Percentiles rank a stretch among this genome's conserved stretches.
Evolutionary conservation across 202 grass and related monocot genomes (phyloP).

Genomic region (Hordeum pubiflorum): DNA sequence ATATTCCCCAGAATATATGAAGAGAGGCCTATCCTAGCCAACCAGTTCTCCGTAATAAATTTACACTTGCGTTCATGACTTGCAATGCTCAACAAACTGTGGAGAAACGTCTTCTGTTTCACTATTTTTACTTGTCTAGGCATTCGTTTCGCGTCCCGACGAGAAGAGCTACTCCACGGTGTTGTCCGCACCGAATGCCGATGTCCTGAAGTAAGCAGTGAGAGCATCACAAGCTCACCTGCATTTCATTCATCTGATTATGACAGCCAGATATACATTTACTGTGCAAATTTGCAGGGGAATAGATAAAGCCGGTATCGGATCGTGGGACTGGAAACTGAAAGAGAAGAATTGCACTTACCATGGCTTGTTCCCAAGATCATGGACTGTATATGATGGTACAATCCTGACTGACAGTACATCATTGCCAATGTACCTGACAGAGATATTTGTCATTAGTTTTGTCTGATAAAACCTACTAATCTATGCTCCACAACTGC

Average conservation of each 20-base stretch:
- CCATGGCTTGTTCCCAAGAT: conserved; percentile 71
- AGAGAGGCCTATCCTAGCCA: conserved; percentile 59
- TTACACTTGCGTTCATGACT: background rate
- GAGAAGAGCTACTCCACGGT: conserved; percentile 51
- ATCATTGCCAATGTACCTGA: no score
- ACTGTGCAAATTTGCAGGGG: conserved; percentile 33
- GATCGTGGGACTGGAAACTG: conserved; percentile 86
- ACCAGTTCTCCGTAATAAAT: conserved; percentile 53
- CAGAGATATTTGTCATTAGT: background rate
- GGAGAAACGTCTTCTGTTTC: background rate
- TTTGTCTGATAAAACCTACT: background rate
- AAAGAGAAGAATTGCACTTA: conserved; percentile 60
- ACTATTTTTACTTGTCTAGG: conserved; percentile 32
- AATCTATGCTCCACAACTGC: background rate
- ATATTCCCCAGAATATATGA: conserved; percentile 48
- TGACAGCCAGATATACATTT: background rate
- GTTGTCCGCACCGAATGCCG: conserved; percentile 38
- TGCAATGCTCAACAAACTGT: background rate
- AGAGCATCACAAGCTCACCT: background rate
- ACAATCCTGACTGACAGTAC: background rate
- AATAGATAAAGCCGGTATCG: conserved; percentile 31
- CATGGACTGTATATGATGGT: conserved; percentile 86
- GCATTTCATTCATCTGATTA: background rate
- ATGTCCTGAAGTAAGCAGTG: conserved; percentile 49
- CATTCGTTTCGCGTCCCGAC: conserved; percentile 51